phyloP scores from a whole-genome alignment of 2,329 filamentous ascomycete species.

The Penicillium glabrum region DNA sequence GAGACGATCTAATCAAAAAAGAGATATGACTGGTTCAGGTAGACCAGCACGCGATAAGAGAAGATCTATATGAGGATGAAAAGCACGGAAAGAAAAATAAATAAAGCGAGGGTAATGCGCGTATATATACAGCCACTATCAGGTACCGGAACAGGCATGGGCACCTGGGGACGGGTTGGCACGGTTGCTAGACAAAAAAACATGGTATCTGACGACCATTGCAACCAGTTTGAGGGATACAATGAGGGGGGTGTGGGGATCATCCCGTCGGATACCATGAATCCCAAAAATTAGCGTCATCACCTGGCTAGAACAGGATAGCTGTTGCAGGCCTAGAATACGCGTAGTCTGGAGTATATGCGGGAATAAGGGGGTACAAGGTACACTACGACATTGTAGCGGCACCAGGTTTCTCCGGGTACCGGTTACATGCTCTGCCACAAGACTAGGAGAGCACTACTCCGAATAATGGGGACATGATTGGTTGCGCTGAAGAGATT shows the following conservation, averaged over 20 bases:
- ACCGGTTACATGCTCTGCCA: constrained; percentile 10
- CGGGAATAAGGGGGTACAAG: constrained; percentile 9
- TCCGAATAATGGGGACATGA: constrained; percentile 3
- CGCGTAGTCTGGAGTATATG: constrained; percentile 4
- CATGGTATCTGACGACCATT: constrained; percentile 11
- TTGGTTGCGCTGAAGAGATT: constrained; percentile 12
- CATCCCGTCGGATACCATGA: constrained; percentile 32
- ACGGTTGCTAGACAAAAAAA: constrained; percentile 7
- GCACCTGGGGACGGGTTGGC: background rate
- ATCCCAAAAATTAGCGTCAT: constrained; percentile 43
- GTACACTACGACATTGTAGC: constrained; percentile 21
- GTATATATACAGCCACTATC: constrained; percentile 19
- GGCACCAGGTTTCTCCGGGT: constrained; percentile 10
- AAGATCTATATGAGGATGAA: background rate
- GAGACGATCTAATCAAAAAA: constrained; percentile 11
- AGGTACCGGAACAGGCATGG: constrained; percentile 2
- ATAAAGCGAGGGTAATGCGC: background rate
- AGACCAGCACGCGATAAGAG: background rate
- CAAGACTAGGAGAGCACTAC: background rate
- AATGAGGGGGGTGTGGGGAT: constrained; percentile 18
- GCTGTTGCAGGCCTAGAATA: constrained; percentile 4
- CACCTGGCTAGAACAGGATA: constrained; percentile 19
- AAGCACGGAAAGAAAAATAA: background rate
- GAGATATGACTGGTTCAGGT: constrained; percentile 8
- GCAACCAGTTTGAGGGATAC: constrained; percentile 2